Evolutionary conservation across 2,329 filamentous ascomycete species (phyloP).

Genomic region (Chalaropsis thielavioides): DNA sequence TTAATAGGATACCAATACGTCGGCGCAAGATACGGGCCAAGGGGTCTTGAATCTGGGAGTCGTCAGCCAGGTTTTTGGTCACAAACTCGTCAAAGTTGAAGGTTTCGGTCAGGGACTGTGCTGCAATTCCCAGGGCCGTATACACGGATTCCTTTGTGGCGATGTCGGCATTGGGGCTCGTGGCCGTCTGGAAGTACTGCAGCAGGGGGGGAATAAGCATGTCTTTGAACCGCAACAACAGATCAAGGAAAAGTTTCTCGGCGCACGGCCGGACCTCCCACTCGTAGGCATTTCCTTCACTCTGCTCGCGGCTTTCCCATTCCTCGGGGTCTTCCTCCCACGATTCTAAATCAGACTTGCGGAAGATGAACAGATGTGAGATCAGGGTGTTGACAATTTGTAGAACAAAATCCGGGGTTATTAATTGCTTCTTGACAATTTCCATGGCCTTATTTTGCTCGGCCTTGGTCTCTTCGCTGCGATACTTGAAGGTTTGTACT

Average conservation of each 20-base stretch:
- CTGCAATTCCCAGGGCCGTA: constrained; percentile 76
- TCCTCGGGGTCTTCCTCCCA: constrained; percentile 94
- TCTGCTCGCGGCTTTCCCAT: constrained; percentile 85
- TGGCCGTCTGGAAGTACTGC: constrained; percentile 66
- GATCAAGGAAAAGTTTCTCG: constrained; percentile 83
- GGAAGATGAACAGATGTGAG: constrained; percentile 76
- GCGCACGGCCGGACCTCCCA: constrained; percentile 85
- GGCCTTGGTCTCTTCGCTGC: constrained; percentile 55
- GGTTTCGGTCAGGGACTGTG: constrained; percentile 55
- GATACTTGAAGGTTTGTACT: constrained; percentile 69
- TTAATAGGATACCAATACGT: constrained; percentile 75
- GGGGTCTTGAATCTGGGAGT: constrained; percentile 51
- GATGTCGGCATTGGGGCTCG: constrained; percentile 49
- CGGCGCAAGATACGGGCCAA: constrained; percentile 71
- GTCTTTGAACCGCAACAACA: constrained; percentile 77
- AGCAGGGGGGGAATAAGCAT: constrained; percentile 67
- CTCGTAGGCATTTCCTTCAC: constrained; percentile 72
- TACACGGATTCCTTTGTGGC: constrained; percentile 89
- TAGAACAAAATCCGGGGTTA: constrained; percentile 62
- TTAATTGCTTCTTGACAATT: constrained; percentile 55
- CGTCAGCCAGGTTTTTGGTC: constrained; percentile 56
- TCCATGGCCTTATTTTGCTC: constrained; percentile 58
- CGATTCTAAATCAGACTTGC: constrained; percentile 67
- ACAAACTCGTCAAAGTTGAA: constrained; percentile 79
- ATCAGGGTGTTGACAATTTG: constrained; percentile 76